Evolutionary conservation across 2,329 filamentous ascomycete species (phyloP), one percentile per base, ranked within the genome.

Genomic region (Curvularia lunata): DNA sequence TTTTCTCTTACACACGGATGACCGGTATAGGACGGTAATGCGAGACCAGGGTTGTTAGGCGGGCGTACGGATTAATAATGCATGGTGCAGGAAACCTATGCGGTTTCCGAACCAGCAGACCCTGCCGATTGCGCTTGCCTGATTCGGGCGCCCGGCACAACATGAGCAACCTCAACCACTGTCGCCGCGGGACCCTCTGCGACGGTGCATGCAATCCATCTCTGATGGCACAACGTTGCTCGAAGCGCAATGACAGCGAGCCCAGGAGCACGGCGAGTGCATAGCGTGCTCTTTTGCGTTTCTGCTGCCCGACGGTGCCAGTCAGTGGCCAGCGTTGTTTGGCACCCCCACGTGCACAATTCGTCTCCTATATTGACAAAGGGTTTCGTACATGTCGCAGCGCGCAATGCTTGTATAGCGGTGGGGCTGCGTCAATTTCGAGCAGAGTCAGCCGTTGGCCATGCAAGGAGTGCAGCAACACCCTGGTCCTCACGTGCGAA

Each of bases 351-450:
- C 59, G 61, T 66, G 63, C 63, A 61, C 32, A n/a, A 21, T 38
- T 21, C 40, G 34, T 49, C 53, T 47, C 43, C 54, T 51, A 48
- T 34, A 13, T 55, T 42, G 43, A 48, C 13, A 52, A 58, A 57
- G 45, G 56, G 46, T 52, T 42, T 41, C 47, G 40, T 37, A 41
- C 54, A 48, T 47, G n/a, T 28, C 18, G 23, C 27, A 25, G 37
- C 37, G 42, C 42, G 21, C 42, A 34, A 34, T 25, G 23, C 38
- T 41, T 62, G 55, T 48, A 59, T 52, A 42, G 47, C 48, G 32
- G 55, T 38, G 56, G 55, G 59, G 58, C 62, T 62, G 65, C 63
- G 54, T 64, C 57, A 55, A 64, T 55, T 46, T 58, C 54, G 21
- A 51, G 23, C 55, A 52, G 38, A 41, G n/a, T 18, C 23, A 48